Conservation (phyloP, 176 grass and related monocot genomes). For the Ananas comosus region DNA sequence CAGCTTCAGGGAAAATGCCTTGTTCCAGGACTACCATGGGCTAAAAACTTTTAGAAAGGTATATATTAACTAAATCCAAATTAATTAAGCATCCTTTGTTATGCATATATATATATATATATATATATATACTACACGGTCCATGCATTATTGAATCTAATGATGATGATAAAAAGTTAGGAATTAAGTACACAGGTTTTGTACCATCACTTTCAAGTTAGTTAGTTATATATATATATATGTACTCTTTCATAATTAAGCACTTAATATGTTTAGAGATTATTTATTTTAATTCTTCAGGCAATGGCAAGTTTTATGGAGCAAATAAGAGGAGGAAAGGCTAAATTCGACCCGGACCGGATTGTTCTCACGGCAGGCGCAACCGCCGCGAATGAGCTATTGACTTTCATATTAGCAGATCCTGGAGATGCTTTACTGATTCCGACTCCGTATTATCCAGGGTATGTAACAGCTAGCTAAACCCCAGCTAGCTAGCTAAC, state of each 20-base stretch:
- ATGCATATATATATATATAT: not conserved
- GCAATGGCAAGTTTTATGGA: slow-evolving; percentile 90
- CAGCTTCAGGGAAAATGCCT: slow-evolving; percentile 80
- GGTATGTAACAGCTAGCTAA: slow-evolving; percentile 34
- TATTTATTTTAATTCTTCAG: slow-evolving; percentile 10
- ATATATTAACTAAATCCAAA: not conserved
- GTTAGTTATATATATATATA: too few species aligned
- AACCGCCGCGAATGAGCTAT: slow-evolving; percentile 74
- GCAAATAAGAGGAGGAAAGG: slow-evolving; percentile 62
- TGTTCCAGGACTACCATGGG: slow-evolving; percentile 91
- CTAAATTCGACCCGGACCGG: slow-evolving; percentile 50
- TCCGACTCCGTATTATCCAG: slow-evolving; percentile 85
- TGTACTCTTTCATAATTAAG: too few species aligned
- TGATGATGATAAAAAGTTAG: not conserved
- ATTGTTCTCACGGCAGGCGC: slow-evolving; percentile 87
- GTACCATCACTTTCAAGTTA: too few species aligned
- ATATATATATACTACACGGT: too few species aligned
- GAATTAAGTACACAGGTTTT: too few species aligned
- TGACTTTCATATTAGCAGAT: slow-evolving; percentile 66
- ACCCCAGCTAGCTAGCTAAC: not conserved
- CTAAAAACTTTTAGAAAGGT: slow-evolving; percentile 61
- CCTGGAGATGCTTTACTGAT: slow-evolving; percentile 65
- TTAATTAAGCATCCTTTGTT: not conserved
- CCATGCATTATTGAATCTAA: not conserved
- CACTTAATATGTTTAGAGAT: not conserved